These are phyloP conservation scores for Solanum ahanhuiri DNA, from an alignment of 257 asterid genomes.

Conservation along the genomic window DNA sequence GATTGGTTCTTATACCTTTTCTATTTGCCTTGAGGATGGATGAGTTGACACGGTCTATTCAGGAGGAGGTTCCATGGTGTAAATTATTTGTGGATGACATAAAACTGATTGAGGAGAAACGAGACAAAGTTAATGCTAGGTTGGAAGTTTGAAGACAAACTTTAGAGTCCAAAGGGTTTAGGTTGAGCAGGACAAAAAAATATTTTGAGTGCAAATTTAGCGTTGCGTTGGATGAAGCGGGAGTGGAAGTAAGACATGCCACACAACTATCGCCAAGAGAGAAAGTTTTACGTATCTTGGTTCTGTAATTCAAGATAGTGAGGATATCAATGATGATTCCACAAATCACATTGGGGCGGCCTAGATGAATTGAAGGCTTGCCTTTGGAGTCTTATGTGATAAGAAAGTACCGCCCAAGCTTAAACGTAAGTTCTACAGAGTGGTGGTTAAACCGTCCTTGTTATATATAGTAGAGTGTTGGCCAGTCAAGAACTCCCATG, in stretches of 20 bases:
- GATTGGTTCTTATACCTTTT: neutral
- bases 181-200: neutral
- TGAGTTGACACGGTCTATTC: neutral
- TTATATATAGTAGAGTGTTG: too few species aligned
- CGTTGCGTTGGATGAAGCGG: neutral
- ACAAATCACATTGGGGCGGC: too few species aligned
- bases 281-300: too few species aligned
- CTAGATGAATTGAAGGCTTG: too few species aligned
- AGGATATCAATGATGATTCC: too few species aligned
- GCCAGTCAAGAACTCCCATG: too few species aligned
- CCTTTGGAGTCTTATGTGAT: too few species aligned
- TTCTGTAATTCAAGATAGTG: too few species aligned
- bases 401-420: too few species aligned
- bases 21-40: neutral
- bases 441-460: too few species aligned
- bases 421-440: too few species aligned
- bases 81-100: neutral
- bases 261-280: neutral
- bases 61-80: neutral
- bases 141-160: neutral
- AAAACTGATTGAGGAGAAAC: neutral
- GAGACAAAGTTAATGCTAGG: neutral
- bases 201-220: neutral
- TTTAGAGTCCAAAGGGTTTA: neutral
- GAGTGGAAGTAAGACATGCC: neutral